These are phyloP conservation scores for Allantophomopsis lycopodina DNA, from an alignment of 2,329 filamentous ascomycete genomes.

Conservation along the genomic window DNA sequence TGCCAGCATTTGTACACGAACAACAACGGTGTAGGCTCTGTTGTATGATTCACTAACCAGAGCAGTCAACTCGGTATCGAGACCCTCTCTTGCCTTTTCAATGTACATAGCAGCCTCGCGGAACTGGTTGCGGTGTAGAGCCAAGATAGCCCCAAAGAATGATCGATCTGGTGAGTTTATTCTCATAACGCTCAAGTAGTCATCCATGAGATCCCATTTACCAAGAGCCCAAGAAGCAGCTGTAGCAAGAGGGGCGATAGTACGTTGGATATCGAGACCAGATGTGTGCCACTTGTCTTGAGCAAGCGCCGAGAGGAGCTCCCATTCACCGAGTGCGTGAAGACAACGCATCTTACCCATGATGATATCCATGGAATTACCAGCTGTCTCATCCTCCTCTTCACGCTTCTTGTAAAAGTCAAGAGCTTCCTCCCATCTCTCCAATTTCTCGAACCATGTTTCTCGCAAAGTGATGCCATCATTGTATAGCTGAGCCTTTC, in stretches of 20 bases:
- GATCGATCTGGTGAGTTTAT: conserved; percentile 83
- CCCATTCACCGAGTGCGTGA: conserved; percentile 96
- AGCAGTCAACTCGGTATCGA: conserved; percentile 91
- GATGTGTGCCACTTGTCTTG: conserved; percentile 92
- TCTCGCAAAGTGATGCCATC: conserved; percentile 90
- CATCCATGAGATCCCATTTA: conserved; percentile 98
- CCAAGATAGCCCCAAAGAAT: conserved; percentile 93
- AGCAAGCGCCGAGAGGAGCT: conserved; percentile 74
- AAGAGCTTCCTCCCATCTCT: conserved; percentile 95
- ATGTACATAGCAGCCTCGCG: conserved; percentile 82
- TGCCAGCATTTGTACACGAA: conserved; percentile 96
- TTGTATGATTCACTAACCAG: conserved; percentile 98
- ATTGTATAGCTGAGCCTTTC: conserved; percentile 89
- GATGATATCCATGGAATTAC: conserved; percentile 89
- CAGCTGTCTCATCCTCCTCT: conserved; percentile 52
- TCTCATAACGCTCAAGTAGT: conserved; percentile 91
- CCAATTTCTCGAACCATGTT: conserved; percentile 97
- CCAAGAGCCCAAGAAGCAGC: conserved; percentile 92
- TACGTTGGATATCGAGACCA: conserved; percentile 71
- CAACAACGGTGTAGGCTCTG: conserved; percentile 92
- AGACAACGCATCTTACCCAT: conserved; percentile 99
- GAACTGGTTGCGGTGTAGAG: conserved; percentile 92
- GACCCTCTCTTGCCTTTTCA: conserved; percentile 77
- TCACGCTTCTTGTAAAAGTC: conserved; percentile 85
- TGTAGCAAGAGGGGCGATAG: conserved; percentile 86